phyloP scores from a whole-genome alignment of 257 asterid genomes.

The Jacaranda mimosifolia region DNA sequence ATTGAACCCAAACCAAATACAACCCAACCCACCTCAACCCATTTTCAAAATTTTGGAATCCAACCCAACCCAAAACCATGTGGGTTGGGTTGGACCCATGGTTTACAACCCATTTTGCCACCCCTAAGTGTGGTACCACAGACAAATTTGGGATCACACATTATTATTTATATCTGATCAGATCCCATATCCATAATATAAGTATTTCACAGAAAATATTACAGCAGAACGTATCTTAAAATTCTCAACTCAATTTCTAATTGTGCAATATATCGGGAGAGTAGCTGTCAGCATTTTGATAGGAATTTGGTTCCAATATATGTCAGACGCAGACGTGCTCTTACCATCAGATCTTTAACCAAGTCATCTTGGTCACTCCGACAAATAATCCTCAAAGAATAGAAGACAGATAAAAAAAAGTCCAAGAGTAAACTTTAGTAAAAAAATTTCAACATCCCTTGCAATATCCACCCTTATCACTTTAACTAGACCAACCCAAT shows the following conservation, averaged over 20 bases:
- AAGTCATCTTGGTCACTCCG: background rate
- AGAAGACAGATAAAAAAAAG: background rate
- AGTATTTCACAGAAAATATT: background rate
- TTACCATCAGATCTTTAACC: background rate
- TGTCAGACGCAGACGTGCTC: background rate
- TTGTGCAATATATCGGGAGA: background rate
- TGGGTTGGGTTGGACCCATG: too few species aligned
- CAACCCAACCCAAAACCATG: too few species aligned
- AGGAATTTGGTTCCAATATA: background rate
- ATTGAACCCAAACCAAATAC: too few species aligned
- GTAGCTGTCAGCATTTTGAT: background rate
- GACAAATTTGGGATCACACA: background rate
- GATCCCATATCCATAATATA: background rate
- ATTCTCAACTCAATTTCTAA: background rate
- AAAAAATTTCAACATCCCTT: too few species aligned
- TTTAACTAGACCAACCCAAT: constrained; percentile 5
- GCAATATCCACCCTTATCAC: background rate
- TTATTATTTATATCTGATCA: constrained; percentile 4
- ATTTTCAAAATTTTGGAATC: too few species aligned
- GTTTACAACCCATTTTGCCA: too few species aligned
- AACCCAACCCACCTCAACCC: too few species aligned
- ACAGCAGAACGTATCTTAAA: background rate
- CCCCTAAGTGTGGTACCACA: background rate
- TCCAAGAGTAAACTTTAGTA: background rate
- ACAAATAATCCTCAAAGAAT: constrained; percentile 6